Evolutionary conservation across 2,329 filamentous ascomycete genomes (phyloP).

Genomic region (Lojkania enalia): DNA sequence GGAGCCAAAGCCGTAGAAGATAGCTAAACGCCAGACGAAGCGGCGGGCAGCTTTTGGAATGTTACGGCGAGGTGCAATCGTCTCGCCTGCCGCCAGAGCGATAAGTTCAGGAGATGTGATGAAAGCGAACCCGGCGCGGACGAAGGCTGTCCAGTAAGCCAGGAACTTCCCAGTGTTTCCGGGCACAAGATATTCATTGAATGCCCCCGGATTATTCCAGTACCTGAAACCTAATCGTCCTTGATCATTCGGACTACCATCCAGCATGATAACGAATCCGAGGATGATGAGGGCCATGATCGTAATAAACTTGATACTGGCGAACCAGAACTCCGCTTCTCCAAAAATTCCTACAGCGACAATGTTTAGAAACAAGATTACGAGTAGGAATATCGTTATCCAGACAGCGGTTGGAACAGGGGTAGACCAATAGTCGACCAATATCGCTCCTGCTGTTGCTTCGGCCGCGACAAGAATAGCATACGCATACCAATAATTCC

Average conservation of each 20-base stretch:
- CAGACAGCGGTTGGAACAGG: conserved; percentile 38
- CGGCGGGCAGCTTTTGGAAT: conserved; percentile 59
- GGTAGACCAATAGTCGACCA: conserved; percentile 42
- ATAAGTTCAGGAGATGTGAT: conserved; percentile 46
- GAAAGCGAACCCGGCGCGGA: conserved; percentile 54
- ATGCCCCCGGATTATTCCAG: conserved; percentile 68
- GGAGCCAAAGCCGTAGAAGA: conserved; percentile 59
- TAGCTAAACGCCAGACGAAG: conserved; percentile 57
- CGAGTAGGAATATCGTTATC: conserved; percentile 42
- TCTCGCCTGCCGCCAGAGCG: conserved; percentile 39
- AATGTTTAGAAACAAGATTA: conserved; percentile 41
- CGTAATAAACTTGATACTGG: conserved; percentile 53
- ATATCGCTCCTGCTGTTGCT: conserved; percentile 37
- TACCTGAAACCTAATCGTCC: conserved; percentile 62
- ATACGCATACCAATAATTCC: conserved; percentile 42
- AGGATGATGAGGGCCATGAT: conserved; percentile 43
- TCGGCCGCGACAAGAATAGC: conserved; percentile 42
- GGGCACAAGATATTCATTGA: conserved; percentile 51
- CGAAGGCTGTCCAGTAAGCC: conserved; percentile 59
- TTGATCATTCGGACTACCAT: conserved; percentile 40
- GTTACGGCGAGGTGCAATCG: conserved; percentile 40
- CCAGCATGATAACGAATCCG: conserved; percentile 42
- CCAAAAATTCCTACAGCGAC: conserved; percentile 43
- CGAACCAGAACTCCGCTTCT: conserved; percentile 58
- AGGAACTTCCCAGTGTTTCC: conserved; percentile 65